Evolutionary conservation across 2,329 filamentous ascomycete species (phyloP), one percentile per base, ranked within the genome.

Genomic region (Calycina herbarum): DNA sequence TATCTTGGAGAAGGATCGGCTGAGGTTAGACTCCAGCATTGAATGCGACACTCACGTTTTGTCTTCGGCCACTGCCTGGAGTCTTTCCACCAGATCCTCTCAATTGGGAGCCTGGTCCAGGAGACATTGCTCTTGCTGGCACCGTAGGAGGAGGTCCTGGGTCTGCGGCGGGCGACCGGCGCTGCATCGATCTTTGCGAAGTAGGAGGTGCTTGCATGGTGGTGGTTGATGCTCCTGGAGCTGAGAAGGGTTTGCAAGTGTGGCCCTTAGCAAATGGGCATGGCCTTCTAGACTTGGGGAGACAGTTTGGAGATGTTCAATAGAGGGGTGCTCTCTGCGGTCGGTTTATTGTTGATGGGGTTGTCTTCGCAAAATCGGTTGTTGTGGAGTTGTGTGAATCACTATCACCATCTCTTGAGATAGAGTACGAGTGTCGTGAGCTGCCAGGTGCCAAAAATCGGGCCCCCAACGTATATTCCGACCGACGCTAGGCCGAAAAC

Each of bases 61-160:
- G 78, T 71, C 82, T 82, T 70, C 82, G 82, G 72, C 84, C 82
- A 67, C 81, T 81, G 59, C 81, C 79, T 68, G 81, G 80, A 31
- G 89, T 87, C 65, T 79, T 83, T 5, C 90, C 93, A 38, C 86
- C 84, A 57, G 86, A 87, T 8, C 89, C 82, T 66, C 90, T 86
- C 66, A 86, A 81, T 69, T 87, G 87, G 69, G 86, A 68, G 80
- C 71, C 82, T 63, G 64, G 64, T 29, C 66, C 71, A 48, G 89
- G 88, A 61, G 88, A 89, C 74, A 87, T 88, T 59, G 85, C 80
- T 64, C 86, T 82, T 63, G 79, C 76, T 64, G 84, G 82, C 69
- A 86, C 79, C 76, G 80, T 84, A 64, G 84, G 81, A 61, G 86
- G 83, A 72, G 83, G 85, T 62, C 84, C 85, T 73, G 83, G 82